Percentiles rank a stretch among this genome's conserved stretches.
Conservation (phyloP, 2,329 filamentous ascomycete species). For the Ophioceras dolichostomum region DNA sequence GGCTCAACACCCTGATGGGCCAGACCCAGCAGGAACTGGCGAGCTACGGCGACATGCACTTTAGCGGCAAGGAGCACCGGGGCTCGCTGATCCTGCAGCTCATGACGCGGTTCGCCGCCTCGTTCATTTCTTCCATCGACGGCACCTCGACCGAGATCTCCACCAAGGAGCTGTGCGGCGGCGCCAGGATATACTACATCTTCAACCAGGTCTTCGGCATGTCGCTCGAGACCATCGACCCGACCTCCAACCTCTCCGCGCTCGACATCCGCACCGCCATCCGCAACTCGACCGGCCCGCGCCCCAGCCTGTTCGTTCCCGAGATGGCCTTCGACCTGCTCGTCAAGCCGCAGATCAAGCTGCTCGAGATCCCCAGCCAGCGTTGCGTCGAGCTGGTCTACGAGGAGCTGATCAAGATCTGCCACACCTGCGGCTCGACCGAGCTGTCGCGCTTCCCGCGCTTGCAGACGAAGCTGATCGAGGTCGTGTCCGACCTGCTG, state of each 20-base stretch:
- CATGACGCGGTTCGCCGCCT: constrained; percentile 96
- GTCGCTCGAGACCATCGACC: constrained; percentile 90
- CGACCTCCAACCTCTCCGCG: constrained; percentile 86
- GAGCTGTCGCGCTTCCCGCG: constrained; percentile 87
- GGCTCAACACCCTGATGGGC: constrained; percentile 97
- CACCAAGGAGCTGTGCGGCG: constrained; percentile 92
- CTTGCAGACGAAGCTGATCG: constrained; percentile 91
- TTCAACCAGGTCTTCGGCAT: constrained; percentile 99
- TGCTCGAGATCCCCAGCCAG: constrained; percentile 88
- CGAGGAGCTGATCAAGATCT: constrained; percentile 98
- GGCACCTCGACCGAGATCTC: constrained; percentile 98
- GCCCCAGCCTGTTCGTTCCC: constrained; percentile 91
- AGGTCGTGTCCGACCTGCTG: constrained; percentile 91
- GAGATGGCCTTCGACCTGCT: constrained; percentile 96
- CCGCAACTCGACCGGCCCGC: constrained; percentile 90
- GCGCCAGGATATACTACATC: constrained; percentile 94
- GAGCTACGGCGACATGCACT: constrained; percentile 95
- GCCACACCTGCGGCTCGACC: constrained; percentile 93
- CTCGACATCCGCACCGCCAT: constrained; percentile 95
- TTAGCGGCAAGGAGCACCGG: constrained; percentile 92
- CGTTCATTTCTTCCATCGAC: constrained; percentile 96
- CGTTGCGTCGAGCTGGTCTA: constrained; percentile 97
- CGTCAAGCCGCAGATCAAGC: constrained; percentile 96
- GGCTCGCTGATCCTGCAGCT: constrained; percentile 90
- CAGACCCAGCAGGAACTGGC: constrained; percentile 97